Evolutionary conservation across 805 yeast species (phyloP).

Genomic region (Myxozyma nipponensis): DNA sequence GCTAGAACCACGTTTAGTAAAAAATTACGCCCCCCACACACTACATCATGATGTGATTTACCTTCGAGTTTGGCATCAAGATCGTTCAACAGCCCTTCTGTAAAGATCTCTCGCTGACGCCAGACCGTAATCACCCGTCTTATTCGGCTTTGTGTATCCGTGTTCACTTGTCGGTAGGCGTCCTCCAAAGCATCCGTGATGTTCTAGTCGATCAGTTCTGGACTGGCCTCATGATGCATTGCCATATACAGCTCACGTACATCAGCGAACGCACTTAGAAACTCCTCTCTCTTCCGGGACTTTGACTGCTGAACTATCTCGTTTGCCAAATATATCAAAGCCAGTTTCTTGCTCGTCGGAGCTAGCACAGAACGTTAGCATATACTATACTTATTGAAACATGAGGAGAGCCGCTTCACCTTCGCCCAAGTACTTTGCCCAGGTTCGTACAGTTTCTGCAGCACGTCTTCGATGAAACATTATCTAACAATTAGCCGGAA

Average conservation of each 20-base stretch:
- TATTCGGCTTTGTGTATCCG: slow-evolving; percentile 49
- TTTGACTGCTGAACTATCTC: slow-evolving; percentile 79
- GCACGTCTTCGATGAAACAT: slow-evolving; percentile 63
- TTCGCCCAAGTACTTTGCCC: slow-evolving; percentile 44
- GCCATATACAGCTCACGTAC: slow-evolving; percentile 29
- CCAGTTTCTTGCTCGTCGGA: slow-evolving; percentile 46
- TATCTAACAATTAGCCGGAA: slow-evolving; percentile 24
- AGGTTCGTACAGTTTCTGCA: slow-evolving; percentile 47
- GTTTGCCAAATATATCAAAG: slow-evolving; percentile 67
- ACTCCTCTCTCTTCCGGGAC: slow-evolving; percentile 56
- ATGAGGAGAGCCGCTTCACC: slow-evolving; percentile 10
- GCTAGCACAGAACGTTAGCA: slow-evolving; percentile 29
- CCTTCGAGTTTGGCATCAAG: slow-evolving; percentile 33
- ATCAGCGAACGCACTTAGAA: slow-evolving; percentile 53
- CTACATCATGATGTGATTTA: too few species aligned
- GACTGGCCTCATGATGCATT: neutral
- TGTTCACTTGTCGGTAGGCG: slow-evolving; percentile 40
- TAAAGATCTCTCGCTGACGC: slow-evolving; percentile 57
- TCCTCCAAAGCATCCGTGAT: slow-evolving; percentile 39
- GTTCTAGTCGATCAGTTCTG: slow-evolving; percentile 21
- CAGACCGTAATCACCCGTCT: slow-evolving; percentile 61
- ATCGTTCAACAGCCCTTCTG: slow-evolving; percentile 34
- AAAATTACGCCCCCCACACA: too few species aligned
- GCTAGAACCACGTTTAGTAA: too few species aligned
- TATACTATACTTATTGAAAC: too few species aligned